These are phyloP conservation scores for Suhomyces bokatorum DNA, from an alignment of 1,139 yeast species.

Conservation along the genomic window DNA sequence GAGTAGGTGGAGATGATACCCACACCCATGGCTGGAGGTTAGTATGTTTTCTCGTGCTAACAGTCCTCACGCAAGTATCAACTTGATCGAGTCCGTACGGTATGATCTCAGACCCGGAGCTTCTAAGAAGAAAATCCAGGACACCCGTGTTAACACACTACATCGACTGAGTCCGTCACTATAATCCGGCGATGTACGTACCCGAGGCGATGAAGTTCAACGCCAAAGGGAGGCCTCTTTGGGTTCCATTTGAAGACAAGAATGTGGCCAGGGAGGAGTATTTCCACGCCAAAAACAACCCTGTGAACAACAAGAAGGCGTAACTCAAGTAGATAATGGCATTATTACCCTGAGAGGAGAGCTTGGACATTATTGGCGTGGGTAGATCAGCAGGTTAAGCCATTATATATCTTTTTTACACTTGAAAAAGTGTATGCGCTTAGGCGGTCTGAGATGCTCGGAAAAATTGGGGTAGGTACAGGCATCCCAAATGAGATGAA, in stretches of 20 bases:
- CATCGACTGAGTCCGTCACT: neutral
- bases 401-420: neutral
- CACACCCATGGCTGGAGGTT: slow-evolving; percentile 72
- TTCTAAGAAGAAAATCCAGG: slow-evolving; percentile 20
- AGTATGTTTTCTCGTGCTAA: slow-evolving; percentile 13
- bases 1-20: slow-evolving; percentile 86
- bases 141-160: slow-evolving; percentile 50
- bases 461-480: neutral
- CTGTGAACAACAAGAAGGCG: slow-evolving; percentile 62
- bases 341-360: slow-evolving; percentile 52
- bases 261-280: slow-evolving; percentile 54
- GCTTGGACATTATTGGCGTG: slow-evolving; percentile 4
- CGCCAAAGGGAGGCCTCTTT: slow-evolving; percentile 76
- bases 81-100: slow-evolving; percentile 87
- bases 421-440: slow-evolving; percentile 6
- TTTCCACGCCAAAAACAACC: slow-evolving; percentile 57
- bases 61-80: slow-evolving; percentile 86
- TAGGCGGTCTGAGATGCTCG: slow-evolving; percentile 1
- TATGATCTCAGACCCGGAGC: slow-evolving; percentile 61
- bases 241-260: slow-evolving; percentile 77
- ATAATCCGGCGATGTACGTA: slow-evolving; percentile 39
- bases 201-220: slow-evolving; percentile 88
- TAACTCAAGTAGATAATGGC: slow-evolving; percentile 79
- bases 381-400: neutral
- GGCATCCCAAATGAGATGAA: neutral